Percentiles rank a stretch among this genome's conserved stretches.
phyloP scores from a whole-genome alignment of 2,329 filamentous ascomycete genomes.

The Colletotrichum euphorbiae region DNA sequence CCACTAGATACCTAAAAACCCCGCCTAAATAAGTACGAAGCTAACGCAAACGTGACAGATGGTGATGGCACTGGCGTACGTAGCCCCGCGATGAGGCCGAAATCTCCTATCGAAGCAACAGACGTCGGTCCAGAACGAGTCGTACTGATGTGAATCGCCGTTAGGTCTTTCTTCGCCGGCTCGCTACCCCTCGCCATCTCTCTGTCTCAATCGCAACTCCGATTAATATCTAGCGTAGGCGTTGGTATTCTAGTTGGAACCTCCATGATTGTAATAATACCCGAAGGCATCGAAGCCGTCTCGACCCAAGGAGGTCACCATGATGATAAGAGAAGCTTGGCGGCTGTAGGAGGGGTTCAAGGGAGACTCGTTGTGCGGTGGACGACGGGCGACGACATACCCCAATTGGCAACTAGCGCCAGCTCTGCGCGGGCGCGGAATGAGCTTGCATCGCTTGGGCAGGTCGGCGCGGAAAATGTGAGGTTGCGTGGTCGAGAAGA shows the following conservation, averaged over 20 bases:
- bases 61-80: constrained; percentile 71
- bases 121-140: constrained; percentile 14
- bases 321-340: constrained; percentile 28
- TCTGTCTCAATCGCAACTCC: constrained; percentile 86
- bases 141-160: constrained; percentile 21
- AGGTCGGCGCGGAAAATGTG: not conserved
- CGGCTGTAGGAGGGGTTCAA: constrained; percentile 1
- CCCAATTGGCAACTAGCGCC: constrained; percentile 11
- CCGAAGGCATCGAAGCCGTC: constrained; percentile 93
- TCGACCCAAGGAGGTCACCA: constrained; percentile 65
- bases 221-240: constrained; percentile 90
- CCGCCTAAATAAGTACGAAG: constrained; percentile 8
- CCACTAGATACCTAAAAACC: constrained; percentile 8
- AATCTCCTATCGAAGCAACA: constrained; percentile 21
- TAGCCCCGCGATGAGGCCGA: constrained; percentile 43
- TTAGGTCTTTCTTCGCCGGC: constrained; percentile 92
- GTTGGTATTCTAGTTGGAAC: constrained; percentile 96
- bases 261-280: constrained; percentile 96
- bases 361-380: constrained; percentile 18
- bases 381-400: constrained; percentile 15
- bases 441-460: not conserved
- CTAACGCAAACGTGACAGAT: constrained; percentile 50
- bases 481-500: constrained; percentile 27
- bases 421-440: not conserved
- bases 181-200: constrained; percentile 90